Percentiles rank a stretch among this genome's conserved stretches.
Evolutionary conservation across 768 basidiomycete genomes (phyloP).

Genomic region (Suillus weaverae): DNA sequence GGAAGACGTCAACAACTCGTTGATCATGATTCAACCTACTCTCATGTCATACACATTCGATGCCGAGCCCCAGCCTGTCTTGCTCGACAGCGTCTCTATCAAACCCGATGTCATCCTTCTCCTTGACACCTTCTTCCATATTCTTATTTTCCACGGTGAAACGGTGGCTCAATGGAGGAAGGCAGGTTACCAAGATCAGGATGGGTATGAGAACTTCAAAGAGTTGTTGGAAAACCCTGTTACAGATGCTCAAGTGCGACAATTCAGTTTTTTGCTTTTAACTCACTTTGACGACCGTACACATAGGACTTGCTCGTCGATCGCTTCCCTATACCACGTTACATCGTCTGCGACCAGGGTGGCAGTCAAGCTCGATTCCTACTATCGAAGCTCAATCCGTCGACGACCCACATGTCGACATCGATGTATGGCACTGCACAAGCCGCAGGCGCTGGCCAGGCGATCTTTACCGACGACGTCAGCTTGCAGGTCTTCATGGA

Average conservation of each 20-base stretch:
- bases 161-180: conserved; percentile 98
- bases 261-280: neutral
- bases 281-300: neutral
- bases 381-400: conserved; percentile 93
- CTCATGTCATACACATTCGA: conserved; percentile 99
- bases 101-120: conserved; percentile 95
- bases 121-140: conserved; percentile 99
- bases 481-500: conserved; percentile 98
- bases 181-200: conserved; percentile 97
- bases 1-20: conserved; percentile 97
- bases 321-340: conserved; percentile 95
- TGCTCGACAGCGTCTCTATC: conserved; percentile 97
- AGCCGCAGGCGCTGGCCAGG: conserved; percentile 71
- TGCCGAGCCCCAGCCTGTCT: conserved; percentile 85
- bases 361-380: conserved; percentile 99
- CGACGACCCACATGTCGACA: conserved; percentile 94
- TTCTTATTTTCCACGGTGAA: conserved; percentile 99
- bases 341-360: conserved; percentile 97
- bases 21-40: conserved; percentile 99
- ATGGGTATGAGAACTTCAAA: conserved; percentile 98
- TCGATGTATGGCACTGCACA: conserved; percentile 85
- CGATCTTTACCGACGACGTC: conserved; percentile 98
- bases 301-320: conserved; percentile 88
- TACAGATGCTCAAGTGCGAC: conserved; percentile 78
- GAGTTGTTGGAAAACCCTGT: conserved; percentile 86